A percentile compares a stretch with the other conserved stretches of the same genome.
Conservation (phyloP, 495 filamentous ascomycete genomes). For the Diplogelasinospora grovesii region DNA sequence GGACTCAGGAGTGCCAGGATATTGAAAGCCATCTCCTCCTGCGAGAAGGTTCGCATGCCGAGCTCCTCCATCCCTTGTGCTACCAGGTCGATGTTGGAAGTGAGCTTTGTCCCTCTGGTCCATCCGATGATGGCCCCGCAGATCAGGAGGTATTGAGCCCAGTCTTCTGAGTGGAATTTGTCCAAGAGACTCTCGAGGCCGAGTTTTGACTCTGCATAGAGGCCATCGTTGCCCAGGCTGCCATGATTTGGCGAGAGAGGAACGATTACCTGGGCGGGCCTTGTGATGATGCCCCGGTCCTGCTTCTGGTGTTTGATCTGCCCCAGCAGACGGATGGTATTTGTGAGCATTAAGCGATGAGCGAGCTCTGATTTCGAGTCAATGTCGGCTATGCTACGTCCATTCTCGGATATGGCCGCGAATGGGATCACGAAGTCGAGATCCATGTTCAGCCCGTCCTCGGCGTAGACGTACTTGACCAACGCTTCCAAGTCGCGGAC, state of each 20-base stretch:
- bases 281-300: conserved; percentile 71
- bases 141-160: conserved; percentile 87
- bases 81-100: conserved; percentile 89
- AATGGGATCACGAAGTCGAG: conserved; percentile 88
- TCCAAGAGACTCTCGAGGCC: conserved; percentile 90
- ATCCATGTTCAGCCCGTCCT: conserved; percentile 64
- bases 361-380: conserved; percentile 92
- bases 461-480: conserved; percentile 75
- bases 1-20: conserved; percentile 86
- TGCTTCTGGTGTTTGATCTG: conserved; percentile 76
- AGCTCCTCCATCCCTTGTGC: conserved; percentile 87
- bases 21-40: conserved; percentile 96
- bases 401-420: conserved; percentile 86
- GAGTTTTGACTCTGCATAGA: conserved; percentile 92
- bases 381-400: conserved; percentile 84
- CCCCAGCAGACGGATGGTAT: conserved; percentile 78
- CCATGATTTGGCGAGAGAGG: conserved; percentile 93
- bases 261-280: conserved; percentile 84
- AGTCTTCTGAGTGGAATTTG: conserved; percentile 88
- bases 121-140: conserved; percentile 93
- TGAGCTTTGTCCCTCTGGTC: conserved; percentile 91
- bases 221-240: conserved; percentile 87
- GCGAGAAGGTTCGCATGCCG: conserved; percentile 89
- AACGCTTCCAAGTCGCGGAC: conserved; percentile 87
- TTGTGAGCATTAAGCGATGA: conserved; percentile 94